Evolutionary conservation across 345 rosid species (phyloP), one percentile per base, ranked within the genome.

Genomic region (Hevea brasiliensis): DNA sequence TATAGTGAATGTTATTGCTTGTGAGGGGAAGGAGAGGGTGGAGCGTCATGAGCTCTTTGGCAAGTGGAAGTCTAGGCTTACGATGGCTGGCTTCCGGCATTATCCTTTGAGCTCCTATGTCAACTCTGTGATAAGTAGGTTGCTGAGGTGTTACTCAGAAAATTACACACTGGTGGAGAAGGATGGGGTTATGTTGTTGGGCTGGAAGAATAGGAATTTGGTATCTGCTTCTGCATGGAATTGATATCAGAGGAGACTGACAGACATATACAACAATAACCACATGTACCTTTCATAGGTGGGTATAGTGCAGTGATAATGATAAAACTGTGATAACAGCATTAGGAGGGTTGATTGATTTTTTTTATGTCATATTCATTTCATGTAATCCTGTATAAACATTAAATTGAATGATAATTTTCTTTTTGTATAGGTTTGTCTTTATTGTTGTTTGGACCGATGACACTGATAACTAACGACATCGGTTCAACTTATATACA

Each of bases 141-240:
- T 88, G 72, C 72, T 88, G 45, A 77, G 57, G 83, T 74, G 79
- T 44, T 85, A 88, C 82, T 88, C 92, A 1, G 83, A 80, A 65
- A 77, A 88, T 42, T 88, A 87, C 35, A 87, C 79, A 0, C 71
- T 84, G 65, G 81, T 75, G 58, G 95, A 90, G 84, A 84, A 73
- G 66, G 90, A 85, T 79, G 95, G 88, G 18, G 90, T 92, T 7
- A 84, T 87, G 88, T 65, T 88, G 70, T 65, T 88, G 79, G 92
- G 89, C 0, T 90, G 95, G 95, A 88, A 87, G 72, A 83, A 87
- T 11, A 84, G 92, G 80, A 81, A 71, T 75, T 62, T 90, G 73
- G 40, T 88, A 50, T 88, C 92, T 8, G 95, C 90, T 12, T 90
- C 95, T 24, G 95, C 95, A 67, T 88, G 95, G 95, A 81, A 72